phyloP scores from a whole-genome alignment of 2,329 filamentous ascomycete genomes.

The Dactylellina parvicollis region DNA sequence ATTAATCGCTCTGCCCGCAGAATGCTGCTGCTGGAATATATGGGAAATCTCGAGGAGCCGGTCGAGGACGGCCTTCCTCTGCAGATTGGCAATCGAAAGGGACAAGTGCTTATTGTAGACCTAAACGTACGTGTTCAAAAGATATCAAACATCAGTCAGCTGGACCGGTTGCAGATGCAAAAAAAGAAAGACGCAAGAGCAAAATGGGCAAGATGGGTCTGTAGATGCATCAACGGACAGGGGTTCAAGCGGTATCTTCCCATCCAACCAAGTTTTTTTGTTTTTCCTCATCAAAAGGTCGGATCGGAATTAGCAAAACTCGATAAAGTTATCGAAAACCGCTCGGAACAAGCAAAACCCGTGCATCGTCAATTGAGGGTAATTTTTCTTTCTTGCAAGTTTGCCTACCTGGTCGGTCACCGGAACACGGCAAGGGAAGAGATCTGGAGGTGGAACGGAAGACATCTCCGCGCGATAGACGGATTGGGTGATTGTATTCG shows the following conservation, averaged over 20 bases:
- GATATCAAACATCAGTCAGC: constrained; percentile 22
- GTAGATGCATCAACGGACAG: constrained; percentile 5
- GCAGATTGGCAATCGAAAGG: constrained; percentile 39
- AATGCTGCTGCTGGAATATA: constrained; percentile 46
- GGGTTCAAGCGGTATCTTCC: background rate
- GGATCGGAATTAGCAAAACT: constrained; percentile 33
- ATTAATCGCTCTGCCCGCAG: constrained; percentile 43
- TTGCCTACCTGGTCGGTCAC: constrained; percentile 33
- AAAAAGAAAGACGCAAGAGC: constrained; percentile 9
- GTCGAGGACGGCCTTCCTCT: constrained; percentile 35
- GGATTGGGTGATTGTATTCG: constrained; percentile 5
- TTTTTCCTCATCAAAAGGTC: too few relatives aligned
- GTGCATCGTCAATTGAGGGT: background rate
- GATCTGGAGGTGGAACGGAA: constrained; percentile 39
- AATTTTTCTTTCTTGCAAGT: background rate
- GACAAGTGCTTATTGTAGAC: constrained; percentile 33
- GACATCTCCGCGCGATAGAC: constrained; percentile 25
- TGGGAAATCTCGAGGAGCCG: constrained; percentile 38
- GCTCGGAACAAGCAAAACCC: constrained; percentile 18
- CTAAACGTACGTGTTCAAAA: constrained; percentile 9
- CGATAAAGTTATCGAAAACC: constrained; percentile 21
- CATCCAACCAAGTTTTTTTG: background rate
- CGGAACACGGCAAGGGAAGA: constrained; percentile 28
- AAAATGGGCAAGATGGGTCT: background rate
- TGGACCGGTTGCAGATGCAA: constrained; percentile 28